Base-by-base conservation (phyloP, 2,329 filamentous ascomycete genomes). In the Emergomyces orientalis region DNA sequence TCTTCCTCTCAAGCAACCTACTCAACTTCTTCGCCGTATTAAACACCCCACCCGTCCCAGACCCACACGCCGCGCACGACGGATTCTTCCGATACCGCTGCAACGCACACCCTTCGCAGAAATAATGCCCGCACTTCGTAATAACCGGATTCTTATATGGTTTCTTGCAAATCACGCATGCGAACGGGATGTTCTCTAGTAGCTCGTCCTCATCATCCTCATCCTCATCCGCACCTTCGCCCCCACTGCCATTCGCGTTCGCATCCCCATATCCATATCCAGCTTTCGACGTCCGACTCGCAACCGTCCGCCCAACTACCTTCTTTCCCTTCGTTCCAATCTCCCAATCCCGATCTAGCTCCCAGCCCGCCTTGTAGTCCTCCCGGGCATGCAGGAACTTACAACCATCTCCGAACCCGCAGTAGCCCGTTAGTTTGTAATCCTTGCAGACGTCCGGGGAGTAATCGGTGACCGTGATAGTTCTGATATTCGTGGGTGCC, bases 371-470 rank as follows among this genome's bases (percentile, higher is more conserved):
- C 69, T 93, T 91, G 70, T 86, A 86, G 69, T 85, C 83, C 68
- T 86, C 84, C 49, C 85, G 77, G 11, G 81, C 80, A 68, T 87
- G 85, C 22, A 86, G 73, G 71, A 84, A 87, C 67, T 86, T 96
- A 79, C 92, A 96, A 65, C 82, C 86, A 72, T 94, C 90, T 34
- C 89, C 88, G 66, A 87, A 89, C 1, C 86, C 86, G 68, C 84
- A 86, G 70, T 66, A 88, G 0, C 88, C 88, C 0, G 87, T 94
- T 70, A 89, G 84, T 68, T 93, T 93, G 76, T 90, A 94, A 72
- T 97, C 94, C 74, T 97, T 97, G 77, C 94, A 99, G 0, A 96
- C 89, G 68, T 97, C 93, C 0, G 93, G 91, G 0, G 89, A 88
- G 72, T 90, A 97, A 72, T 99, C 94, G 39, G 86, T 96, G 7